Evolutionary conservation across 352 stramenopile species (phyloP).

Genomic region (Hyaloperonospora arabidopsidis): DNA sequence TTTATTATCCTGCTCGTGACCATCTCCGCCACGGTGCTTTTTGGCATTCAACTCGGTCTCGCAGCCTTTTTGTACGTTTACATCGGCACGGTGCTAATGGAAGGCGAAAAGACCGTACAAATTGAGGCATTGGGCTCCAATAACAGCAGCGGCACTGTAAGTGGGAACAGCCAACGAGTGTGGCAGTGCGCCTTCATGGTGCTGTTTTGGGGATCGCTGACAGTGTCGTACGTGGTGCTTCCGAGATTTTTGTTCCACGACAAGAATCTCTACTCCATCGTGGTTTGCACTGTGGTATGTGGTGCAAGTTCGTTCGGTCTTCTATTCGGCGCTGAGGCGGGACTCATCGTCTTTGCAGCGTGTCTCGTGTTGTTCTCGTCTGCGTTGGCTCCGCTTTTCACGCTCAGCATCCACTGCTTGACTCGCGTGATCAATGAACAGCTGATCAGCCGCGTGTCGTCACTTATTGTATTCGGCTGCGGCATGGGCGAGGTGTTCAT

Average conservation of each 20-base stretch:
- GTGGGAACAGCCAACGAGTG: conserved; percentile 26
- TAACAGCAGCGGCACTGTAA: conserved; percentile 11
- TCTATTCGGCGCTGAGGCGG: conserved; percentile 50
- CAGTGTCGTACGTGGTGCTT: conserved; percentile 67
- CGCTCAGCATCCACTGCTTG: conserved; percentile 74
- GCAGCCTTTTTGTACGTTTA: conserved; percentile 80
- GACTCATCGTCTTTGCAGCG: conserved; percentile 42
- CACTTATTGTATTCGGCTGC: conserved; percentile 78
- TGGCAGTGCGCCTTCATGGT: conserved; percentile 65
- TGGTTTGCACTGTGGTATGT: conserved; percentile 56
- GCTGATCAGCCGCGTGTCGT: conserved; percentile 69
- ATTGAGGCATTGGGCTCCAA: conserved; percentile 7
- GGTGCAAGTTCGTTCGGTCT: conserved; percentile 59
- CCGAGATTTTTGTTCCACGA: conserved; percentile 71
- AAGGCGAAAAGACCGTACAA: conserved; percentile 15
- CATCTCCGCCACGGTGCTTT: conserved; percentile 70
- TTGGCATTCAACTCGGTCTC: conserved; percentile 67
- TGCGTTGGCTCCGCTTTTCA: conserved; percentile 71
- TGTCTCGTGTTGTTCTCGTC: conserved; percentile 57
- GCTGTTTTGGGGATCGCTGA: conserved; percentile 65
- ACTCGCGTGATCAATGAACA: conserved; percentile 77
- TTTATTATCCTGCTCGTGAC: conserved; percentile 80
- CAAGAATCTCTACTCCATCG: conserved; percentile 71
- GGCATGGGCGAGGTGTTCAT: conserved; percentile 80
- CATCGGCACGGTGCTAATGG: conserved; percentile 47